phyloP scores from a whole-genome alignment of 129 eudicot genomes.

The Solidago caesia region DNA sequence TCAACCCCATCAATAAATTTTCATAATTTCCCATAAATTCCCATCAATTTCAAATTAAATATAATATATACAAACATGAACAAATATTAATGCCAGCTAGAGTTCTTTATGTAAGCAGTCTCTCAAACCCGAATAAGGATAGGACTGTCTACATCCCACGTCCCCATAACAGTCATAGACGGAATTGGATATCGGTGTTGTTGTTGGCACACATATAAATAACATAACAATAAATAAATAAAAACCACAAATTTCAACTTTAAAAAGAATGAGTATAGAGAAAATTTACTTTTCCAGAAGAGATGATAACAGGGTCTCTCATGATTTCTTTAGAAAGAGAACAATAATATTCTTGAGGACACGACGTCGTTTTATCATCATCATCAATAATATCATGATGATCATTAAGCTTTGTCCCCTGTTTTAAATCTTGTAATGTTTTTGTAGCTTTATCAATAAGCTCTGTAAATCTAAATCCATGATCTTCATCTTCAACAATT shows the following conservation, averaged over 20 bases:
- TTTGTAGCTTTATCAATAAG: constrained; percentile 60
- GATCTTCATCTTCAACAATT: constrained; percentile 43
- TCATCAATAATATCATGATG: constrained; percentile 30
- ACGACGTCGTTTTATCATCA: constrained; percentile 19
- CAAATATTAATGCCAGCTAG: no score
- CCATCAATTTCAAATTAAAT: no score
- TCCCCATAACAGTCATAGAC: no score
- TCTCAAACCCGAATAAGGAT: no score
- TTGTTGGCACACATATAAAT: no score
- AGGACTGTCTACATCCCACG: no score
- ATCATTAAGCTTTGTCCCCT: constrained; percentile 1
- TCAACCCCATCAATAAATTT: not conserved
- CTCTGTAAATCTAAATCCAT: constrained; percentile 35
- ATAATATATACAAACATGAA: no score
- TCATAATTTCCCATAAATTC: no score
- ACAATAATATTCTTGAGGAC: constrained; percentile 68
- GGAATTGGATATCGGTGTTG: no score
- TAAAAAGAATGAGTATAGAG: not conserved
- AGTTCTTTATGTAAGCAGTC: no score
- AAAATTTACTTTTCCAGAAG: constrained; percentile 69
- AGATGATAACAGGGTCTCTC: constrained; percentile 84
- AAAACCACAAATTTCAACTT: not conserved
- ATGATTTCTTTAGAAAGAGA: constrained; percentile 80
- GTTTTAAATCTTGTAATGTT: constrained; percentile 56
- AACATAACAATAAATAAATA: not conserved